Percentiles rank a stretch among this genome's conserved stretches.
phyloP scores from a whole-genome alignment of 768 basidiomycete genomes.

The Lyophyllum semitale region DNA sequence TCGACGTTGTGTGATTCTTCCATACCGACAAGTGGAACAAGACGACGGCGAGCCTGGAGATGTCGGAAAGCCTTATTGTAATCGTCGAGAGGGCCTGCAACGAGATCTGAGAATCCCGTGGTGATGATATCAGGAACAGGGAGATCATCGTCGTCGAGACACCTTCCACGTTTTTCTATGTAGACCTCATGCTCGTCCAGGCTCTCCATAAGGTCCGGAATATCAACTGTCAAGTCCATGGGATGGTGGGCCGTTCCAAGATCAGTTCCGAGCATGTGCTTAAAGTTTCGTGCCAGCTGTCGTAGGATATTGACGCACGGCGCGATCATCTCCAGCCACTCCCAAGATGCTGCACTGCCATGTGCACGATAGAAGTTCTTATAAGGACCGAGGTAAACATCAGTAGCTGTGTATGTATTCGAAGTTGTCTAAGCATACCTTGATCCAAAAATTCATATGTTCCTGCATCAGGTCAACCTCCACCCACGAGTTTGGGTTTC shows the following conservation, averaged over 20 bases:
- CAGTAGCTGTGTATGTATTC: too few relatives aligned
- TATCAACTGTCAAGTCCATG: slow-evolving; percentile 29
- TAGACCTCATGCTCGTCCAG: slow-evolving; percentile 22
- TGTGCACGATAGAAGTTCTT: slow-evolving; percentile 28
- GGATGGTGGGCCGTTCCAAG: slow-evolving; percentile 32
- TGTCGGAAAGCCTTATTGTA: slow-evolving; percentile 24
- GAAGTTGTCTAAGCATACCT: slow-evolving; percentile 27
- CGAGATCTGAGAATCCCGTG: slow-evolving; percentile 19
- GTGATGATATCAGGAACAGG: slow-evolving; percentile 16
- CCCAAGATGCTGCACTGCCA: slow-evolving; percentile 33
- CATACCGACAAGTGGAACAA: slow-evolving; percentile 4
- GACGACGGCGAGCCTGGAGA: slow-evolving; percentile 16
- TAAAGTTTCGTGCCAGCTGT: slow-evolving; percentile 18
- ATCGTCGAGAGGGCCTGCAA: slow-evolving; percentile 19
- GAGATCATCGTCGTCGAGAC: slow-evolving; percentile 13
- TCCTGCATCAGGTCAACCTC: slow-evolving; percentile 35
- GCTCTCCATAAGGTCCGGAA: slow-evolving; percentile 22
- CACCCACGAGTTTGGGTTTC: slow-evolving; percentile 23
- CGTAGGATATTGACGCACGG: slow-evolving; percentile 27
- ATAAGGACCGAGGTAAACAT: neutral
- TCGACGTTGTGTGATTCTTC: neutral
- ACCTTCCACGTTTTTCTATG: slow-evolving; percentile 8
- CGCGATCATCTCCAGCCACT: slow-evolving; percentile 31
- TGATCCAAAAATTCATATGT: slow-evolving; percentile 35
- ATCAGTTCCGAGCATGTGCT: slow-evolving; percentile 26